Evolutionary conservation across 108 stramenopile species (phyloP).

Genomic region (Schizochytrium sp.): DNA sequence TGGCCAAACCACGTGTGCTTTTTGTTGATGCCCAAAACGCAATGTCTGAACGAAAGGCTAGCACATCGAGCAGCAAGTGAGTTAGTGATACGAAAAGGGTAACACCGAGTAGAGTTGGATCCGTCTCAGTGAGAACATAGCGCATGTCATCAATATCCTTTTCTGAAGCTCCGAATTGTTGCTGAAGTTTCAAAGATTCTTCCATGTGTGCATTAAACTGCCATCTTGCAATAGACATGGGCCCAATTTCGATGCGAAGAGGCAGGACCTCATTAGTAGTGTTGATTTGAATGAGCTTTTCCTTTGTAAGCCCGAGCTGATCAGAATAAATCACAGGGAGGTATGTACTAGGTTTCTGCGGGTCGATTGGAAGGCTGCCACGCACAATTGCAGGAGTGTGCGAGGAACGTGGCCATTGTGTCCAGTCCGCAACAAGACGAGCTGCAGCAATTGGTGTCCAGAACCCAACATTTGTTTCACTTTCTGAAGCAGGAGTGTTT

Average conservation of each 20-base stretch:
- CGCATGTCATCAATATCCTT: slow-evolving; percentile 76
- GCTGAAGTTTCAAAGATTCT: slow-evolving; percentile 74
- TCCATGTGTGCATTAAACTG: slow-evolving; percentile 79
- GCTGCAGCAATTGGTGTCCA: slow-evolving; percentile 48
- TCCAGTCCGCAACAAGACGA: slow-evolving; percentile 45
- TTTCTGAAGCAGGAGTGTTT: not conserved
- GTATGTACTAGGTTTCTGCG: slow-evolving; percentile 56
- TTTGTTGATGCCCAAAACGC: slow-evolving; percentile 85
- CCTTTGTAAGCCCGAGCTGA: slow-evolving; percentile 82
- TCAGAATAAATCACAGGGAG: slow-evolving; percentile 80
- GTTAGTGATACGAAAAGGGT: slow-evolving; percentile 79
- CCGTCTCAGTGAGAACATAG: slow-evolving; percentile 71
- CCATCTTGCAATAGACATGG: slow-evolving; percentile 79
- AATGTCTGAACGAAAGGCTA: slow-evolving; percentile 89
- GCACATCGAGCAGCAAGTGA: slow-evolving; percentile 84
- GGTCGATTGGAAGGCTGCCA: not conserved
- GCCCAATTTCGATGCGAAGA: slow-evolving; percentile 72
- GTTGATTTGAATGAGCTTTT: slow-evolving; percentile 77
- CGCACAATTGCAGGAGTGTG: not conserved
- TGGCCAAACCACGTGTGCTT: slow-evolving; percentile 81
- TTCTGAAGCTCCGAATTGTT: slow-evolving; percentile 68
- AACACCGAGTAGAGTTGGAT: slow-evolving; percentile 77
- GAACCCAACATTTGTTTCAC: not conserved
- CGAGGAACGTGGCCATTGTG: not conserved
- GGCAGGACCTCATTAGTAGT: slow-evolving; percentile 72